phyloP scores from a whole-genome alignment of 176 grass and related monocot species.

The Paspalum notatum region DNA sequence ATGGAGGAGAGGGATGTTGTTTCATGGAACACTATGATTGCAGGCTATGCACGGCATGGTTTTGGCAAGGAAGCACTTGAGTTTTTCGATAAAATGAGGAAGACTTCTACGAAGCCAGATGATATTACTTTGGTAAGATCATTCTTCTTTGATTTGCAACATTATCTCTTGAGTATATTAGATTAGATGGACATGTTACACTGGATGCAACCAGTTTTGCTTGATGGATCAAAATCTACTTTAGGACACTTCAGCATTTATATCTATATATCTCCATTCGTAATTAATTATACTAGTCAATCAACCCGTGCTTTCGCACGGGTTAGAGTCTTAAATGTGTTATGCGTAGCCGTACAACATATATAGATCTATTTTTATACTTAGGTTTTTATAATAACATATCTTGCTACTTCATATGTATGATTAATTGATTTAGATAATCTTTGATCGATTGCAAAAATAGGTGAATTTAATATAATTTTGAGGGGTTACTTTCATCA shows the following conservation, averaged over 20 bases:
- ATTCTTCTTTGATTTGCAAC: neutral
- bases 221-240: constrained; percentile 9
- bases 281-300: constrained; percentile 14
- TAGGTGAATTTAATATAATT: too few species aligned
- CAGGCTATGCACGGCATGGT: constrained; percentile 79
- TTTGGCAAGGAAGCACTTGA: constrained; percentile 74
- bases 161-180: constrained; percentile 12
- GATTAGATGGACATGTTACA: neutral
- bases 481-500: too few species aligned
- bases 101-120: constrained; percentile 69
- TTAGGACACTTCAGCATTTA: neutral
- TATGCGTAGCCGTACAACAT: too few species aligned
- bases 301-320: too few species aligned
- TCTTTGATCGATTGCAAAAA: too few species aligned
- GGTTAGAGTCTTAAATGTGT: too few species aligned
- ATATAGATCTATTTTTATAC: too few species aligned
- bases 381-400: too few species aligned
- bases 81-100: constrained; percentile 70
- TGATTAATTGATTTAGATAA: too few species aligned
- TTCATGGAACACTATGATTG: constrained; percentile 97
- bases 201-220: constrained; percentile 10
- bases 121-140: constrained; percentile 83
- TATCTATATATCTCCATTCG: neutral
- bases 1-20: constrained; percentile 81
- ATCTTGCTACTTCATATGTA: too few species aligned